These are phyloP conservation scores for Pterulicium gracile DNA, from an alignment of 1,284 basidiomycete genomes.

Conservation along the genomic window DNA sequence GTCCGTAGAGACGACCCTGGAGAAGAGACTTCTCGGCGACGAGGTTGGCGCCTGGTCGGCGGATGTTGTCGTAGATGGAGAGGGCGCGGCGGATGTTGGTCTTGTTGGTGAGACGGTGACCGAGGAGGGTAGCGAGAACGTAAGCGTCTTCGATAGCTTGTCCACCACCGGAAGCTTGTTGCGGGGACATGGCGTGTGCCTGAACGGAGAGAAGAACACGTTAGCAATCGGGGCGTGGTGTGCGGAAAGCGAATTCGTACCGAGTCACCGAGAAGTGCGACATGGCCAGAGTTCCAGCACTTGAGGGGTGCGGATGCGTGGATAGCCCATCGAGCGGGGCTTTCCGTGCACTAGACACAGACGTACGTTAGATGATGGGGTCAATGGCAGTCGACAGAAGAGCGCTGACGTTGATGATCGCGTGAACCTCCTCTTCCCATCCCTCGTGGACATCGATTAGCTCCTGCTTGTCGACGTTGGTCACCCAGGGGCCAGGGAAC, in stretches of 20 bases:
- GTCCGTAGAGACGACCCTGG: slow-evolving; percentile 32
- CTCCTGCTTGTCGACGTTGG: slow-evolving; percentile 23
- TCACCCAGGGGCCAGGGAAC: slow-evolving; percentile 28
- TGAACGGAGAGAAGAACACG: slow-evolving; percentile 12
- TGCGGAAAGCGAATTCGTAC: slow-evolving; percentile 17
- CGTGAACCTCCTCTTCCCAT: slow-evolving; percentile 38
- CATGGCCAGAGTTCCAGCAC: slow-evolving; percentile 26
- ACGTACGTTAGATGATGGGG: slow-evolving; percentile 7
- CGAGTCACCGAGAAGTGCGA: slow-evolving; percentile 33
- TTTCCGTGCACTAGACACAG: slow-evolving; percentile 26
- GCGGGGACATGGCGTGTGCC: slow-evolving; percentile 42
- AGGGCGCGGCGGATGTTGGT: slow-evolving; percentile 28
- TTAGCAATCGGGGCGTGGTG: slow-evolving; percentile 4
- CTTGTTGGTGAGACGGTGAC: slow-evolving; percentile 27
- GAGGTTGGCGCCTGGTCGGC: slow-evolving; percentile 30
- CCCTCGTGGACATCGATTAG: slow-evolving; percentile 23
- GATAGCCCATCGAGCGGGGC: slow-evolving; percentile 31
- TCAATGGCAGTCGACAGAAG: background rate
- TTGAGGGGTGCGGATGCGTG: slow-evolving; percentile 27
- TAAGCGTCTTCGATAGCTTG: slow-evolving; percentile 49
- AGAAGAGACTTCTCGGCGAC: slow-evolving; percentile 31
- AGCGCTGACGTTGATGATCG: slow-evolving; percentile 30
- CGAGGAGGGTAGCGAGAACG: slow-evolving; percentile 35
- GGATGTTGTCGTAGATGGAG: slow-evolving; percentile 32
- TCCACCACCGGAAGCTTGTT: slow-evolving; percentile 42